A percentile compares a stretch with the other conserved stretches of the same genome.
These are phyloP conservation scores for Hypomontagnella monticulosa DNA, from an alignment of 495 filamentous ascomycete species.

Conservation along the genomic window DNA sequence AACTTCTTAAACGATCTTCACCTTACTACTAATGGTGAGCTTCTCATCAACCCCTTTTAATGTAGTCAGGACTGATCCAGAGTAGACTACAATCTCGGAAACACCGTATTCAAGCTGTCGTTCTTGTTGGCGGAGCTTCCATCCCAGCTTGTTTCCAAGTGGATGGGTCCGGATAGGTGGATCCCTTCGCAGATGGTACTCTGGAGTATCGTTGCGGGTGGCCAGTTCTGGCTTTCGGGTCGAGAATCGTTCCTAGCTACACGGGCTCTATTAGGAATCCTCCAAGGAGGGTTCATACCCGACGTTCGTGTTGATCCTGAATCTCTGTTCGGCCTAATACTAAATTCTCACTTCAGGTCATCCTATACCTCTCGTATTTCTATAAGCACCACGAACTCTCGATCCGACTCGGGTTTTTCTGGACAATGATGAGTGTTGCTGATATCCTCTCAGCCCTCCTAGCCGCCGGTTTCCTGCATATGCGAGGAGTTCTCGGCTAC, in stretches of 20 bases:
- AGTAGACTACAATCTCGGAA: constrained; percentile 75
- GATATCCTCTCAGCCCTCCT: constrained; percentile 73
- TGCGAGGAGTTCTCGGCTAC: constrained; percentile 64
- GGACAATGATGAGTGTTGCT: constrained; percentile 72
- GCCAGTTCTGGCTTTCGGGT: constrained; percentile 70
- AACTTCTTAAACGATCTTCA: constrained; percentile 69
- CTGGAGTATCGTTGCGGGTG: constrained; percentile 75
- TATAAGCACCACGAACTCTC: constrained; percentile 51
- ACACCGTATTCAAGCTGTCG: constrained; percentile 73
- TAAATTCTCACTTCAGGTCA: constrained; percentile 24
- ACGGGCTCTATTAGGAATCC: constrained; percentile 70
- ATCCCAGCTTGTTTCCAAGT: constrained; percentile 77
- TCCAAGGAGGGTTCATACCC: constrained; percentile 75
- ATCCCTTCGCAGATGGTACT: constrained; percentile 81
- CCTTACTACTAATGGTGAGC: constrained; percentile 70
- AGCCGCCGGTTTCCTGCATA: constrained; percentile 74
- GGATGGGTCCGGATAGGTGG: constrained; percentile 79
- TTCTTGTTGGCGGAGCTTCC: constrained; percentile 78
- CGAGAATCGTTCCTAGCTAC: constrained; percentile 65
- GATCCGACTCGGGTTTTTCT: constrained; percentile 58
- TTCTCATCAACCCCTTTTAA: neutral
- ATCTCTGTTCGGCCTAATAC: neutral
- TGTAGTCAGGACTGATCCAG: too few species aligned
- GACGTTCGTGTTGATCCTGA: constrained; percentile 33
- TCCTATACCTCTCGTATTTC: constrained; percentile 40